Evolutionary conservation across 352 stramenopile species (phyloP), one percentile per base, ranked within the genome.

Genomic region (Phytophthora podocarpi): DNA sequence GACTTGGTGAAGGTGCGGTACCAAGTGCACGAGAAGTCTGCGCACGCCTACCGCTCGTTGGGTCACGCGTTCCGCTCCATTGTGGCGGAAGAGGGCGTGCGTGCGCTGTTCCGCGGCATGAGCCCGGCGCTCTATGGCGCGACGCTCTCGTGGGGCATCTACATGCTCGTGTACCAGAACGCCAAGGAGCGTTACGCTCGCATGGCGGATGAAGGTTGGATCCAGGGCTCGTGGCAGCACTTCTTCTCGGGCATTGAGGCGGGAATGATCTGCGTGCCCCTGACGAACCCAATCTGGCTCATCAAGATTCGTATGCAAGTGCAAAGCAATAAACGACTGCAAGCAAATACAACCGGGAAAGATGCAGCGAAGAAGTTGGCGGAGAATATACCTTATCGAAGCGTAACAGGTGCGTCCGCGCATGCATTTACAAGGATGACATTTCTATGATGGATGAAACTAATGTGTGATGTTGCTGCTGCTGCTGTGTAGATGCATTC

Each of bases 281-380:
- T 98, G 21, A 99, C 97, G 24, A 99, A 99, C 83, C 97, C 97
- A 15, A 90, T 99, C 31, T 99, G 97, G 97, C 82, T 99, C 27
- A 91, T 99, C 59, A 99, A 99, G 74, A 98, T 97, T 24, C 83
- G 97, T 39, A 95, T 99, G 86, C 96, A 99, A 88, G 85, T 93
- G 20, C 82, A 93, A 51, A 88, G 64, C 39, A 83, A 74, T 27
- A 74, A 72, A 36, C 66, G 78, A 20, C 52, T 88, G 31, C 64
- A 87, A 58, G 71, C 80, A 21, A 58, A 41, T 12, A 61, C 64
- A 0, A 62, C 60, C 13, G 80, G 76, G 23, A 92, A 91, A 46
- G 80, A 91, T 40, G 70, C 70, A 10, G 68, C 77, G 0, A 64
- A 69, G 24, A 88, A 89, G 51, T 34, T 87, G 15, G 72, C 65